Evolutionary conservation across 1,284 basidiomycete species (phyloP).

Genomic region (Rhodotorula sp.): DNA sequence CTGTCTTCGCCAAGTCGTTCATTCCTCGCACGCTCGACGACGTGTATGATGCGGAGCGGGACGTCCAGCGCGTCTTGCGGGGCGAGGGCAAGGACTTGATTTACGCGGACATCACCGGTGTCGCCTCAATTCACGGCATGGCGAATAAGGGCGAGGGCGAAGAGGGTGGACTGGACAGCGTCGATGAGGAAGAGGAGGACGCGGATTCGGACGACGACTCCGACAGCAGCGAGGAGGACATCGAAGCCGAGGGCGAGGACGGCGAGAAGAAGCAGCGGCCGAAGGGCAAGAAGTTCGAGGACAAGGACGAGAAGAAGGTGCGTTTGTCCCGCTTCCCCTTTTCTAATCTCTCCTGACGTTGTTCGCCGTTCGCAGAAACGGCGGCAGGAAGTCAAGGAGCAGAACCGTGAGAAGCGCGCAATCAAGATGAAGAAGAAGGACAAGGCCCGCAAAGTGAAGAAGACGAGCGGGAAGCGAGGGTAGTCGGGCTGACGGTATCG

Average conservation of each 20-base stretch:
- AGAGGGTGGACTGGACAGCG: slow-evolving; percentile 48
- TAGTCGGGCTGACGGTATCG: neutral
- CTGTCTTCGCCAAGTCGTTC: slow-evolving; percentile 80
- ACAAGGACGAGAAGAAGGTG: slow-evolving; percentile 87
- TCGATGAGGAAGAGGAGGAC: slow-evolving; percentile 42
- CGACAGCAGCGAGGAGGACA: slow-evolving; percentile 12
- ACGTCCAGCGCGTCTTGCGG: slow-evolving; percentile 68
- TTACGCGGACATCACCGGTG: slow-evolving; percentile 77
- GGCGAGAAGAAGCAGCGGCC: slow-evolving; percentile 60
- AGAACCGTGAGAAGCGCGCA: slow-evolving; percentile 81
- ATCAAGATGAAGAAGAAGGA: slow-evolving; percentile 90
- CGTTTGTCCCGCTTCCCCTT: slow-evolving; percentile 19
- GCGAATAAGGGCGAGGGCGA: slow-evolving; percentile 45
- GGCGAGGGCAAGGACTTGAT: slow-evolving; percentile 74
- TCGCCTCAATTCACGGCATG: slow-evolving; percentile 55
- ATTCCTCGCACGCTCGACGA: slow-evolving; percentile 90
- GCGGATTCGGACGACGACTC: slow-evolving; percentile 36
- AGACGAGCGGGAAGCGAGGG: slow-evolving; percentile 42
- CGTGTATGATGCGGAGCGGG: slow-evolving; percentile 87
- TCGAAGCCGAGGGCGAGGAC: slow-evolving; percentile 44
- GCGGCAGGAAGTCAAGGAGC: slow-evolving; percentile 82
- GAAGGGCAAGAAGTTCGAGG: slow-evolving; percentile 84
- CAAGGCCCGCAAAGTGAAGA: slow-evolving; percentile 79
- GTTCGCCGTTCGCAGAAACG: slow-evolving; percentile 62
- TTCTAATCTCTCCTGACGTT: neutral